These are phyloP conservation scores for Candida tetrigidarum DNA, from an alignment of 1,139 yeast genomes.

Conservation along the genomic window DNA sequence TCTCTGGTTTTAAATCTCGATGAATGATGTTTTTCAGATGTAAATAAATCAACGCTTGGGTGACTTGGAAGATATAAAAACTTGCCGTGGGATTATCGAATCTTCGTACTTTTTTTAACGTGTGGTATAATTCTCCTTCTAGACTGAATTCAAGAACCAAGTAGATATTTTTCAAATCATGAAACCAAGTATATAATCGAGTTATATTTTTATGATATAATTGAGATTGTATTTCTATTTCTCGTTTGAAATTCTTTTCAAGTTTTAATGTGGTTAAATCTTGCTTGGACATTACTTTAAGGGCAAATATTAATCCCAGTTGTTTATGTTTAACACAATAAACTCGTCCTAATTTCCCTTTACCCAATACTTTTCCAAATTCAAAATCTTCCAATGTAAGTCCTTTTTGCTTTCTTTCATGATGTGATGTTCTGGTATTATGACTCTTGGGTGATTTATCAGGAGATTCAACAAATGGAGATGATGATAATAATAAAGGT, in stretches of 20 bases:
- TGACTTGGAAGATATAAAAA: slow-evolving; percentile 79
- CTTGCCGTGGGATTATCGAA: slow-evolving; percentile 78
- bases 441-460: neutral
- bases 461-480: slow-evolving; percentile 13
- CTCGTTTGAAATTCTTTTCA: slow-evolving; percentile 89
- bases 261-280: slow-evolving; percentile 77
- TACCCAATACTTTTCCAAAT: slow-evolving; percentile 86
- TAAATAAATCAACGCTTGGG: slow-evolving; percentile 74
- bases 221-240: slow-evolving; percentile 86
- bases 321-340: slow-evolving; percentile 81
- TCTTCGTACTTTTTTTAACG: slow-evolving; percentile 53
- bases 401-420: slow-evolving; percentile 3
- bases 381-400: slow-evolving; percentile 68
- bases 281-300: slow-evolving; percentile 86
- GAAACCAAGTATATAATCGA: slow-evolving; percentile 84
- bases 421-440: slow-evolving; percentile 7
- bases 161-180: slow-evolving; percentile 79
- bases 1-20: slow-evolving; percentile 93
- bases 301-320: slow-evolving; percentile 83
- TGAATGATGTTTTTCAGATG: slow-evolving; percentile 84
- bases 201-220: slow-evolving; percentile 78
- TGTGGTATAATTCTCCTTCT: slow-evolving; percentile 85
- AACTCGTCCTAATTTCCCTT: slow-evolving; percentile 92
- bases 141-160: slow-evolving; percentile 83
- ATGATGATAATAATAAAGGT: slow-evolving; percentile 9